These are phyloP conservation scores for Sporothrix protearum DNA, from an alignment of 2,329 filamentous ascomycete genomes.

Conservation along the genomic window DNA sequence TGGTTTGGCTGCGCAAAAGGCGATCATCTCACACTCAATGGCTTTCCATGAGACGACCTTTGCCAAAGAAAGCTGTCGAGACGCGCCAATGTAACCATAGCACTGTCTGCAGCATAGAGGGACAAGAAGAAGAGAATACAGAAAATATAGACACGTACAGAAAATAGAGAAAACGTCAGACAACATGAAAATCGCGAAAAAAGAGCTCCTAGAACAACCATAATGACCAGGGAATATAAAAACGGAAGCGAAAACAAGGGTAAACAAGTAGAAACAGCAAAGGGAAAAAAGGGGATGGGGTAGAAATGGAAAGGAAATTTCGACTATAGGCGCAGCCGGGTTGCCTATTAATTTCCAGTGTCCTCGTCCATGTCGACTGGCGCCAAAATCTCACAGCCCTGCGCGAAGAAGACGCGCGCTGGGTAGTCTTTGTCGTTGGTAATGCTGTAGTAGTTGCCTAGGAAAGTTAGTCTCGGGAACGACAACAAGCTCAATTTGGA, in stretches of 20 bases:
- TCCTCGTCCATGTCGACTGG: constrained; percentile 28
- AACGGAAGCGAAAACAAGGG: not conserved
- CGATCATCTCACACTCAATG: not conserved
- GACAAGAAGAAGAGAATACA: not conserved
- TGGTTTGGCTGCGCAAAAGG: not conserved
- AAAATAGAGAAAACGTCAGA: not conserved
- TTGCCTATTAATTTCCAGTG: not conserved
- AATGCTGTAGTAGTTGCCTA: constrained; percentile 93
- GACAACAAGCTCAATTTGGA: not conserved
- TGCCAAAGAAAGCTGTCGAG: not conserved
- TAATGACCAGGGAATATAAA: not conserved
- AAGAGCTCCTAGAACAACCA: not conserved
- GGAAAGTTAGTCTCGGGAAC: constrained; percentile 14
- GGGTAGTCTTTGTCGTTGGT: constrained; percentile 69
- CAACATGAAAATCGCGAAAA: not conserved
- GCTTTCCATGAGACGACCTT: not conserved
- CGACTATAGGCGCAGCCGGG: constrained; percentile 20
- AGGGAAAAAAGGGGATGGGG: not conserved
- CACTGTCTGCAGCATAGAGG: too few relatives aligned
- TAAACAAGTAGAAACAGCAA: not conserved
- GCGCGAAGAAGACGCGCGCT: constrained; percentile 85
- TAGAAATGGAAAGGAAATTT: not conserved
- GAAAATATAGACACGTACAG: not conserved
- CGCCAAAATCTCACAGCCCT: constrained; percentile 64
- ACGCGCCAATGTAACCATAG: not conserved